phyloP scores from a whole-genome alignment of 495 filamentous ascomycete species.

The Xylaria curta region DNA sequence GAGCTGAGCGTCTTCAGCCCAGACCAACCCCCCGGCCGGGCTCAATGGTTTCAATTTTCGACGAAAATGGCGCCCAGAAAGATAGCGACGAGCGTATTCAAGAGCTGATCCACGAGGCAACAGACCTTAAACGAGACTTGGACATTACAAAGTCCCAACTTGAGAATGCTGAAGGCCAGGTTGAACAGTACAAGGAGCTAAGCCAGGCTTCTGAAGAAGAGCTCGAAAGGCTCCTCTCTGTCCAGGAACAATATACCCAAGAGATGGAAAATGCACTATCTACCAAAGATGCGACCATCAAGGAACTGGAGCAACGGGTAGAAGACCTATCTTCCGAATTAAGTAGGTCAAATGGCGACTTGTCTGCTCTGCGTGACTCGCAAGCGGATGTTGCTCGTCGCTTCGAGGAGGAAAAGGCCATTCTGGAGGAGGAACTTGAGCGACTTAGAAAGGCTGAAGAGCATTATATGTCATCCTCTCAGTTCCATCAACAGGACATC shows the following conservation, averaged over 20 bases:
- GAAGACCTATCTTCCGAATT: slow-evolving; percentile 85
- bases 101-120: slow-evolving; percentile 79
- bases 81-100: slow-evolving; percentile 75
- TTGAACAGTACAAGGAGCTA: slow-evolving; percentile 88
- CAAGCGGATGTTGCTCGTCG: slow-evolving; percentile 75
- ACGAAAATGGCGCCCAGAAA: slow-evolving; percentile 47
- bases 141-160: slow-evolving; percentile 78
- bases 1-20: slow-evolving; percentile 76
- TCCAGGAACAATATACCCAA: slow-evolving; percentile 82
- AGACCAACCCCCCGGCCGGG: slow-evolving; percentile 65
- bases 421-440: slow-evolving; percentile 75
- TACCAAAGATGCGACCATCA: slow-evolving; percentile 76
- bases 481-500: slow-evolving; percentile 86
- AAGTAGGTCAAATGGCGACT: slow-evolving; percentile 75
- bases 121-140: slow-evolving; percentile 81
- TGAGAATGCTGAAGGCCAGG: slow-evolving; percentile 76
- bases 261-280: slow-evolving; percentile 77
- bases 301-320: slow-evolving; percentile 78
- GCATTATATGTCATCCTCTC: slow-evolving; percentile 73
- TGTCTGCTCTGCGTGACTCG: slow-evolving; percentile 76
- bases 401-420: slow-evolving; percentile 78
- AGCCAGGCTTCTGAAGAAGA: slow-evolving; percentile 89
- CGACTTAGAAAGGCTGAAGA: slow-evolving; percentile 86
- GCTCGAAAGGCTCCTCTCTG: slow-evolving; percentile 75
- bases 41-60: slow-evolving; percentile 51